Percentiles rank a stretch among this genome's conserved stretches.
These are phyloP conservation scores for Elongisporangium undulatum DNA, from an alignment of 352 stramenopile genomes.

Conservation along the genomic window DNA sequence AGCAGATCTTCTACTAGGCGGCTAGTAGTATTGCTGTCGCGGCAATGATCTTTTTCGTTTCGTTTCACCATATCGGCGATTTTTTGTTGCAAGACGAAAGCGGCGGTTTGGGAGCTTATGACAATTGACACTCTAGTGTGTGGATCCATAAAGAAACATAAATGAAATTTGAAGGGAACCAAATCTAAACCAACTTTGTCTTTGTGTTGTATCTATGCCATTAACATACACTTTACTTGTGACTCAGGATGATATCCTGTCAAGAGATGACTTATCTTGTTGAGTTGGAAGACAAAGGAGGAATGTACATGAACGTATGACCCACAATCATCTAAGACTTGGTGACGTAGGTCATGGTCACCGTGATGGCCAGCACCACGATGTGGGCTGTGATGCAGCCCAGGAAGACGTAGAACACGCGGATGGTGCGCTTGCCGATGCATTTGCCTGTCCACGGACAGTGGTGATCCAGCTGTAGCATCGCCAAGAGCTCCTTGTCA, in stretches of 20 bases:
- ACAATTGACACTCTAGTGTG: conserved; percentile 9
- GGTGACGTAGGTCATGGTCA: conserved; percentile 28
- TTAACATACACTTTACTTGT: too few species aligned
- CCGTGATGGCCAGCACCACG: conserved; percentile 40
- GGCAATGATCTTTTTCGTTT: conserved; percentile 13
- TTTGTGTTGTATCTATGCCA: neutral
- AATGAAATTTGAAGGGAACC: conserved; percentile 17
- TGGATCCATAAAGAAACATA: conserved; percentile 3
- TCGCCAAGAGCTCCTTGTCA: neutral
- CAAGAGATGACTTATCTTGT: too few species aligned
- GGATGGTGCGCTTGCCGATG: conserved; percentile 76
- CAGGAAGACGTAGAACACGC: conserved; percentile 82
- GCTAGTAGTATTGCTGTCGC: conserved; percentile 8
- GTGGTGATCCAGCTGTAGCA: conserved; percentile 83
- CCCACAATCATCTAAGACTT: conserved; percentile 1
- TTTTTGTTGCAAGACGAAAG: neutral
- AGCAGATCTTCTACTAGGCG: conserved; percentile 99
- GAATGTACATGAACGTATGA: neutral
- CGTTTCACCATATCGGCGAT: conserved; percentile 29
- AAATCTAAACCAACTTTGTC: neutral
- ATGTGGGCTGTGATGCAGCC: conserved; percentile 61
- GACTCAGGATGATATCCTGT: too few species aligned
- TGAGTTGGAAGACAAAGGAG: neutral
- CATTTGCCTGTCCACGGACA: conserved; percentile 92
- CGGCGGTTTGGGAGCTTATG: conserved; percentile 27